Evolutionary conservation across 2,329 filamentous ascomycete genomes (phyloP).

Genomic region (Remersonia thermophila): DNA sequence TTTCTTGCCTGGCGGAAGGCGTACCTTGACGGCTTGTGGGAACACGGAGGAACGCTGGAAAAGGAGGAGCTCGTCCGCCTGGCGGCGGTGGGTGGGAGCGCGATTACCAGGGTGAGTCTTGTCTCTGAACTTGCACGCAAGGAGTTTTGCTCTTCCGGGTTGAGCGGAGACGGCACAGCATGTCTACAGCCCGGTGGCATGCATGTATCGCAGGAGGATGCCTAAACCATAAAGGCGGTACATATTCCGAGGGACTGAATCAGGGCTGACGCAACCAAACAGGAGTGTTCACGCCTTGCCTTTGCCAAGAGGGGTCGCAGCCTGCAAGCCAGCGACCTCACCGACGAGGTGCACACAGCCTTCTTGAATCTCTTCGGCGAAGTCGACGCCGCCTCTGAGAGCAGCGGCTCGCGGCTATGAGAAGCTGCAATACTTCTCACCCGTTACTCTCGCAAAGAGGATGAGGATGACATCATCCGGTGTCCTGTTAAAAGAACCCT

Average conservation of each 20-base stretch:
- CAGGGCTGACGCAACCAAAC: background rate
- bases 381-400: slow-evolving; percentile 29
- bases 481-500: too few species aligned
- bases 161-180: too few species aligned
- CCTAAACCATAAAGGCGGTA: too few species aligned
- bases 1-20: slow-evolving; percentile 79
- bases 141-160: too few species aligned
- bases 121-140: too few species aligned
- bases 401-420: slow-evolving; percentile 12
- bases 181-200: too few species aligned
- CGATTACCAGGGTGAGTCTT: slow-evolving; percentile 62
- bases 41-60: slow-evolving; percentile 28
- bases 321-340: slow-evolving; percentile 85
- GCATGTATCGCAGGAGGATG: too few species aligned
- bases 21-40: slow-evolving; percentile 77
- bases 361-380: slow-evolving; percentile 75
- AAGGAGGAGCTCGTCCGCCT: slow-evolving; percentile 52
- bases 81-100: slow-evolving; percentile 75
- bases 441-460: too few species aligned
- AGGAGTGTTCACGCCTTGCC: slow-evolving; percentile 73
- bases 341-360: slow-evolving; percentile 73
- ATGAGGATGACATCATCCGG: too few species aligned
- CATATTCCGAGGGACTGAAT: too few species aligned
- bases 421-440: background rate
- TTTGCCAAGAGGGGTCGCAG: slow-evolving; percentile 77